A percentile compares a stretch with the other conserved stretches of the same genome.
phyloP scores from a whole-genome alignment of 768 basidiomycete genomes.

The Amanita phalloides region DNA sequence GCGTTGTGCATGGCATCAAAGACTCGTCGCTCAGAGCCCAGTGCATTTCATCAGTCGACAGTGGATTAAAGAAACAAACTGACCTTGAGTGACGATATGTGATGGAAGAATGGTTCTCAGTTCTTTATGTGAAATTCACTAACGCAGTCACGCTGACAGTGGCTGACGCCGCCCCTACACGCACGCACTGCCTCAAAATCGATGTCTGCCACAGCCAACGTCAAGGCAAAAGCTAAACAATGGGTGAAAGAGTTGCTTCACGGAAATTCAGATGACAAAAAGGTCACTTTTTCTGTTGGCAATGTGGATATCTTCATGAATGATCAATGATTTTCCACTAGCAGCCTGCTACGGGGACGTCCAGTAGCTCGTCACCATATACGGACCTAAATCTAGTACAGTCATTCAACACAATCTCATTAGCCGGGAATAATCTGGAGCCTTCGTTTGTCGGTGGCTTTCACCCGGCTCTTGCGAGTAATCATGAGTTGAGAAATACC shows the following conservation, averaged over 20 bases:
- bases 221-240: constrained; percentile 9
- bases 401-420: constrained; percentile 17
- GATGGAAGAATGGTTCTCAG: neutral
- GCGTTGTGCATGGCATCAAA: constrained; percentile 37
- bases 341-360: neutral
- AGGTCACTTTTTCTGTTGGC: neutral
- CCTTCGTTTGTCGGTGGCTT: constrained; percentile 43
- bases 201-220: constrained; percentile 7
- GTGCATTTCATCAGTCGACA: constrained; percentile 40
- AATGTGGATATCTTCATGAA: neutral
- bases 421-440: constrained; percentile 9
- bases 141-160: neutral
- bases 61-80: constrained; percentile 3
- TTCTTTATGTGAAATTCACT: neutral
- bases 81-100: neutral
- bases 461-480: constrained; percentile 14
- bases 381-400: constrained; percentile 11
- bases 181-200: neutral
- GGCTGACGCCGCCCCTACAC: neutral
- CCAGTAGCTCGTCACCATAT: neutral
- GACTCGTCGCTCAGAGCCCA: constrained; percentile 38
- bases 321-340: too few species aligned
- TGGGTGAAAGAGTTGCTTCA: neutral
- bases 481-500: constrained; percentile 9
- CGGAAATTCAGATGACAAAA: neutral